Evolutionary conservation across 164 flowering plant genomes (phyloP).

Genomic region (Echeveria elegans): DNA sequence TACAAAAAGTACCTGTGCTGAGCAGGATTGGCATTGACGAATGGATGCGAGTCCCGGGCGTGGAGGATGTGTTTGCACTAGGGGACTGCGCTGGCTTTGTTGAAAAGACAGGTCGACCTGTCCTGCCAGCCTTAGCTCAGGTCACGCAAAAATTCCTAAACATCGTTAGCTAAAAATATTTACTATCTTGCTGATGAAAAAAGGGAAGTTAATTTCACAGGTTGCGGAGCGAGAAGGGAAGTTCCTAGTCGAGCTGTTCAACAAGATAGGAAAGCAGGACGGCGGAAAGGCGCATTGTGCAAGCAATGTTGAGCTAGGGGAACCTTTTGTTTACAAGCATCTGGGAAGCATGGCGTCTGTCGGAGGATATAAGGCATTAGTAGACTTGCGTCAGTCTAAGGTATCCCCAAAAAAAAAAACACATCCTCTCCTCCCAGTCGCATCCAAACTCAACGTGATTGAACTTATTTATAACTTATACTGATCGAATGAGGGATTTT

Average conservation of each 20-base stretch:
- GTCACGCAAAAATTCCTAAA: slow-evolving; percentile 17
- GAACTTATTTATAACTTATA: neutral
- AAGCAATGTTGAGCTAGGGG: slow-evolving; percentile 47
- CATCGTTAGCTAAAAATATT: neutral
- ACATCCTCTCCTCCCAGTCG: too few species aligned
- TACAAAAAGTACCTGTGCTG: neutral
- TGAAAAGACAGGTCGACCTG: slow-evolving; percentile 58
- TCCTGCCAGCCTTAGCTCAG: slow-evolving; percentile 94
- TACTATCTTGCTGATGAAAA: neutral
- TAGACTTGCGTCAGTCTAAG: slow-evolving; percentile 72
- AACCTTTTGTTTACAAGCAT: slow-evolving; percentile 76
- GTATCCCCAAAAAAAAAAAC: too few species aligned
- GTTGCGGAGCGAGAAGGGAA: slow-evolving; percentile 89
- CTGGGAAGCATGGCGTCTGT: slow-evolving; percentile 91
- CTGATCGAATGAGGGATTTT: neutral
- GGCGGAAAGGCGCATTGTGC: slow-evolving; percentile 57
- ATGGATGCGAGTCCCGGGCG: slow-evolving; percentile 75
- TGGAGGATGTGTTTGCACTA: slow-evolving; percentile 80
- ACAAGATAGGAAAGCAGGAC: slow-evolving; percentile 46
- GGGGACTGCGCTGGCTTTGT: slow-evolving; percentile 95
- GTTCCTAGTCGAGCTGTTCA: slow-evolving; percentile 47
- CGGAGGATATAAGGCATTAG: slow-evolving; percentile 76
- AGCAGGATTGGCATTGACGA: slow-evolving; percentile 78
- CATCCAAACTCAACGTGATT: neutral
- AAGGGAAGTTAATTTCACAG: slow-evolving; percentile 21